Evolutionary conservation across 2,329 filamentous ascomycete genomes (phyloP), one percentile per base, ranked within the genome.

Genomic region (Aspergillus vadensis): DNA sequence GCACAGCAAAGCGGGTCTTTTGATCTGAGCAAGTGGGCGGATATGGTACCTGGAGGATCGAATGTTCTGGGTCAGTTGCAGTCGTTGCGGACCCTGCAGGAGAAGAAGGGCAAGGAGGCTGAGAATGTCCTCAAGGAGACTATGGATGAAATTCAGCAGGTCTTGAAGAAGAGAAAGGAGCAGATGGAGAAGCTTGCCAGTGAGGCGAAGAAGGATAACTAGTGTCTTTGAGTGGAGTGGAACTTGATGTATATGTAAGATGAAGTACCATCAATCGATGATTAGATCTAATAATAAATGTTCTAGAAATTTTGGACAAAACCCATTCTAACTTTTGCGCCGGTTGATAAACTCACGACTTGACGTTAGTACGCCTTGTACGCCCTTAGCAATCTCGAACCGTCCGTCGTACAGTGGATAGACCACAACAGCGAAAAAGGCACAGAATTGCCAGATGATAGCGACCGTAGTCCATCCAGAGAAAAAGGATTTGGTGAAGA

Each of bases 51-150:
- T 0, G 83, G 85, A 12, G 87, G 86, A 0, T 81, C 82, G 47
- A 83, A 89, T 74, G 84, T 92, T 51, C 70, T 90, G 38, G 81
- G 85, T 38, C 89, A 91, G 76, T 72, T 92, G 57, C 79, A 86
- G 69, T 82, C 90, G 67, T 74, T 92, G 57, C 81, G 85, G 65
- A 81, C 89, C 63, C 80, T 89, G 14, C 87, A 86, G 0, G 80
- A 88, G 67, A 86, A 90, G 78, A 86, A 90, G 72, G 86, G 85
- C 53, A 81, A 86, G 5, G 88, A 92, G 73, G 88, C 88, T 2
- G 84, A 91, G 79, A 55, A 44, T n/a, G 84, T 92, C 39, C 74
- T 90, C 55, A 86, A 87, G 76, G 87, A 90, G 71, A 88, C 89
- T 0, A 79, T 90, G 52, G 82, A 70, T 15, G 67, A 69, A 17